These are phyloP conservation scores for Gossypium anomalum DNA, from an alignment of 345 rosid species.

Conservation along the genomic window DNA sequence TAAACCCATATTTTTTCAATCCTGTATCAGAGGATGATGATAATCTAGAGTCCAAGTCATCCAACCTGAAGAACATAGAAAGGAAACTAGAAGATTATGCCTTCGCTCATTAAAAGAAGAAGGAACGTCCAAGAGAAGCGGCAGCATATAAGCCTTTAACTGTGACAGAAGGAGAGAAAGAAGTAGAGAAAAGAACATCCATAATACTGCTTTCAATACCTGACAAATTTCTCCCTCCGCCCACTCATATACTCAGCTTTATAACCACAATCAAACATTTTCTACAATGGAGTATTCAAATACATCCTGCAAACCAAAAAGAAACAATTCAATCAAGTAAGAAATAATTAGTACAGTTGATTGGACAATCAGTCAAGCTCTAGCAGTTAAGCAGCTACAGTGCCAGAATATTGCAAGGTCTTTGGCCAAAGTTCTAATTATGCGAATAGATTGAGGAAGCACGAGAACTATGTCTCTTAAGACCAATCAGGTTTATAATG, in stretches of 20 bases:
- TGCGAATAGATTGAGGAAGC: not conserved
- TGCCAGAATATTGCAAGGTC: not conserved
- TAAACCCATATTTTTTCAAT: conserved; percentile 62
- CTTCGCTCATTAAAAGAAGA: not conserved
- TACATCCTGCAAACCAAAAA: conserved; percentile 36
- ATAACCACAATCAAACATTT: conserved; percentile 60
- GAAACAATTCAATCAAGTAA: not conserved
- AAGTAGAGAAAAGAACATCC: not conserved
- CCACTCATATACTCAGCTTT: conserved; percentile 65
- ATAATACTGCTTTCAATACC: conserved; percentile 36
- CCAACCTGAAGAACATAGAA: conserved; percentile 55
- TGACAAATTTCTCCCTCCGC: conserved; percentile 77
- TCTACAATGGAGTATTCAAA: conserved; percentile 36
- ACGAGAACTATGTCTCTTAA: not conserved
- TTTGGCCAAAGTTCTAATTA: not conserved
- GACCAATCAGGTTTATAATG: not conserved
- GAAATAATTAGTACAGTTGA: not conserved
- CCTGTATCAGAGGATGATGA: conserved; percentile 60
- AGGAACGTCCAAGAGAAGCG: not conserved
- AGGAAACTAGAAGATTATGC: conserved; percentile 1
- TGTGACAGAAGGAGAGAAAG: not conserved
- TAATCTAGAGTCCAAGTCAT: conserved; percentile 79
- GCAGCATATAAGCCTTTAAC: not conserved
- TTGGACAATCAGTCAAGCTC: not conserved
- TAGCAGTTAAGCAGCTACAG: not conserved